A percentile compares a stretch with the other conserved stretches of the same genome.
Conservation (phyloP, 2,329 filamentous ascomycete genomes). For the Lachnellula willkommii region DNA sequence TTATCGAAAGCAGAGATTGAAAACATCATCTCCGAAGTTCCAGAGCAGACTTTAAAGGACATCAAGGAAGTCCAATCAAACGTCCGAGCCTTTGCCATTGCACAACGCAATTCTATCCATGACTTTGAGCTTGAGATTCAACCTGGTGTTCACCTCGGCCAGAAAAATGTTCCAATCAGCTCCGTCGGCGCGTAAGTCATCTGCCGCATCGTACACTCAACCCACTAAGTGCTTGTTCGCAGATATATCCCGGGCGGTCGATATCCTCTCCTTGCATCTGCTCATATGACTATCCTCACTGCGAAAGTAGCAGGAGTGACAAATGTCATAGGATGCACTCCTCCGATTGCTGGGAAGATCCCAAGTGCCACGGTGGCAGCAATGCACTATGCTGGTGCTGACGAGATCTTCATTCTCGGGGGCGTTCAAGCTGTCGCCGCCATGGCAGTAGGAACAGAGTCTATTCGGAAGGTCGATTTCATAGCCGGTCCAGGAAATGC, state of each 20-base stretch:
- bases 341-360: slow-evolving; percentile 44
- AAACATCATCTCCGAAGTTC: slow-evolving; percentile 39
- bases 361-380: slow-evolving; percentile 46
- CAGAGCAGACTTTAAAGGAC: slow-evolving; percentile 45
- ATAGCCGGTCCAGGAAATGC: slow-evolving; percentile 50
- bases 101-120: slow-evolving; percentile 40
- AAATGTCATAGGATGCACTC: slow-evolving; percentile 47
- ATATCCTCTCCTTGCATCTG: slow-evolving; percentile 48
- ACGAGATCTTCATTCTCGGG: slow-evolving; percentile 46
- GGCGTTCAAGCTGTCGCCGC: slow-evolving; percentile 49
- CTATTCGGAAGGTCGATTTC: slow-evolving; percentile 45
- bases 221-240: not conserved
- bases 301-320: slow-evolving; percentile 49
- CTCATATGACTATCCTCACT: slow-evolving; percentile 52
- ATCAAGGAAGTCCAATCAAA: slow-evolving; percentile 49
- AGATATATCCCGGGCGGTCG: slow-evolving; percentile 47
- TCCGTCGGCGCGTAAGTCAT: slow-evolving; percentile 38
- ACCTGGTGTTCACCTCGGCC: slow-evolving; percentile 46
- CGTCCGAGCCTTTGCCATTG: slow-evolving; percentile 44
- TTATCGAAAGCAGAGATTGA: slow-evolving; percentile 42
- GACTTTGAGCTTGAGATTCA: slow-evolving; percentile 49
- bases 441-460: slow-evolving; percentile 47
- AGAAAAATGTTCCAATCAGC: slow-evolving; percentile 45
- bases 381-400: slow-evolving; percentile 44
- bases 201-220: not conserved